Conservation (phyloP, 176 grass and related monocot species). For the Dactylis glomerata region DNA sequence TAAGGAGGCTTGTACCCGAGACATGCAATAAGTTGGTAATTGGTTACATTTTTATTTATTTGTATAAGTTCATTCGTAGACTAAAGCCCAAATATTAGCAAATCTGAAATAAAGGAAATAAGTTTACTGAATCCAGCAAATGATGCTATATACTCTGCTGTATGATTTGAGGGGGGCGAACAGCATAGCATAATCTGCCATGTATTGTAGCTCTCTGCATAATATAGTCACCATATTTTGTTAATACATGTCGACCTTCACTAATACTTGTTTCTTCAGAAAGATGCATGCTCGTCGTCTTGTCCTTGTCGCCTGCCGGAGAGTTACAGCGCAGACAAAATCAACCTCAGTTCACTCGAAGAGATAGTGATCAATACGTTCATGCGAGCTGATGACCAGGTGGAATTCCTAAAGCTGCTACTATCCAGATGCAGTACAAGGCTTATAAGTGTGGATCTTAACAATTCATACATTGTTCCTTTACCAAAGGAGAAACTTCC, state of each 20-base stretch:
- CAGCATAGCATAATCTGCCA: not conserved
- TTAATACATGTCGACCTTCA: not conserved
- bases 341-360: not conserved
- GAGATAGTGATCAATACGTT: not conserved
- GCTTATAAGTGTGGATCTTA: not conserved
- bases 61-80: not conserved
- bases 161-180: not conserved
- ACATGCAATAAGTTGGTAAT: not conserved
- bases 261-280: not conserved
- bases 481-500: not conserved
- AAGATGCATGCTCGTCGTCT: not conserved
- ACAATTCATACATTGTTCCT: not conserved
- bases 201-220: not conserved
- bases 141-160: not conserved
- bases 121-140: not conserved
- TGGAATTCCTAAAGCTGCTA: not conserved
- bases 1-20: conserved; percentile 5
- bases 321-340: not conserved
- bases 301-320: not conserved
- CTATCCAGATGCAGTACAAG: not conserved
- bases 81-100: not conserved
- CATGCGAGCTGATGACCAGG: not conserved
- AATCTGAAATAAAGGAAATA: not conserved
- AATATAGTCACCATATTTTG: not conserved
- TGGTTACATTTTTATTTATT: not conserved